Percentiles rank a stretch among this genome's conserved stretches.
phyloP scores from a whole-genome alignment of 768 basidiomycete genomes.

The Mycena latifolia region DNA sequence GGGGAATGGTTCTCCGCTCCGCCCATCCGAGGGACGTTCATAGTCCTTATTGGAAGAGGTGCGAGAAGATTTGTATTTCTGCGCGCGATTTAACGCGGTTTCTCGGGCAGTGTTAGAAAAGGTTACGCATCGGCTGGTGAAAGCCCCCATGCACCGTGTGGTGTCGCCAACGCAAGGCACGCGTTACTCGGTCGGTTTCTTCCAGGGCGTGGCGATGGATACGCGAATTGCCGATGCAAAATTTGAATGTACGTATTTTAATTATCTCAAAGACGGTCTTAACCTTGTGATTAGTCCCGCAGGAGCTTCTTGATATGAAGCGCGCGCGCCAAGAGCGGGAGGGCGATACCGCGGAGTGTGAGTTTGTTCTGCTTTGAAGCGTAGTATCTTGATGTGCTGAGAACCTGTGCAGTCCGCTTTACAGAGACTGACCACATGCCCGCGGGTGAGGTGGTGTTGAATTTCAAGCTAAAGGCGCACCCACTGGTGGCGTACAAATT shows the following conservation, averaged over 20 bases:
- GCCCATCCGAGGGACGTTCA: constrained; percentile 31
- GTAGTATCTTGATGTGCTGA: too few species aligned
- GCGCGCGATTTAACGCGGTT: not conserved
- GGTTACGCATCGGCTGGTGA: constrained; percentile 27
- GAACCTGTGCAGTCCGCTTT: constrained; percentile 57
- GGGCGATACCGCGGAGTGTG: constrained; percentile 56
- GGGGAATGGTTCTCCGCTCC: constrained; percentile 28
- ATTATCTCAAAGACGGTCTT: too few species aligned
- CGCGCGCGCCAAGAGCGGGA: constrained; percentile 53
- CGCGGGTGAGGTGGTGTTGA: constrained; percentile 63
- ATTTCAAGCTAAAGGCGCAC: constrained; percentile 69
- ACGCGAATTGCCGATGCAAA: constrained; percentile 27
- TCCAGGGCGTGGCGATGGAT: constrained; percentile 34
- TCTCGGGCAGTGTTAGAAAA: constrained; percentile 25
- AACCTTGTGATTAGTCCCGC: constrained; percentile 51
- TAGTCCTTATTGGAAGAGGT: constrained; percentile 29
- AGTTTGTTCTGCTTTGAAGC: too few species aligned
- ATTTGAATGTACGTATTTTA: constrained; percentile 21
- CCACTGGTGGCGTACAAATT: constrained; percentile 66
- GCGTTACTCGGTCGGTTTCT: constrained; percentile 34
- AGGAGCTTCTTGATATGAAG: constrained; percentile 59
- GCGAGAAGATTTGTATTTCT: not conserved
- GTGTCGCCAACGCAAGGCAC: constrained; percentile 30
- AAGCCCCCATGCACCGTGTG: constrained; percentile 33
- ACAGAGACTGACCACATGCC: constrained; percentile 59